These are phyloP conservation scores for Fusarium compactum DNA, from an alignment of 2,329 filamentous ascomycete species.

Conservation along the genomic window DNA sequence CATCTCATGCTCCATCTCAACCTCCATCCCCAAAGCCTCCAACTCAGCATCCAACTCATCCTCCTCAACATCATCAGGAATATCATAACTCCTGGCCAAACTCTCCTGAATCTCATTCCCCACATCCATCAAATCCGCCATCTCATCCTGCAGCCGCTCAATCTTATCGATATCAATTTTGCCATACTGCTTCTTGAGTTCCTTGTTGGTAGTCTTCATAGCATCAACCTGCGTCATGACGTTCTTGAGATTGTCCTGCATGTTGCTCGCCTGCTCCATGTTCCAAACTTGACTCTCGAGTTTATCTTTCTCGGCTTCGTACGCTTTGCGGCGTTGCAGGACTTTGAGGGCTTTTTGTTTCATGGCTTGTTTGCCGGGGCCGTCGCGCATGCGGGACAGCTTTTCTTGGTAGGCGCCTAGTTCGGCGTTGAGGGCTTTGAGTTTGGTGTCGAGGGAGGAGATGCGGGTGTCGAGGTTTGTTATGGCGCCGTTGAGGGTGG, in stretches of 20 bases:
- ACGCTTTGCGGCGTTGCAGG: conserved; percentile 91
- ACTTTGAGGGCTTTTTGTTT: conserved; percentile 96
- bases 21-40: conserved; percentile 92
- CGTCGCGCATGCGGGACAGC: conserved; percentile 92
- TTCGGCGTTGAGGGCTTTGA: conserved; percentile 91
- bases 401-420: conserved; percentile 89
- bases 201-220: conserved; percentile 96
- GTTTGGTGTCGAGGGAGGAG: conserved; percentile 91
- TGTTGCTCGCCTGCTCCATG: conserved; percentile 98
- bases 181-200: conserved; percentile 91
- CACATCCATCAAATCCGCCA: conserved; percentile 97
- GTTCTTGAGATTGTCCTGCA: conserved; percentile 99
- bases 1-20: conserved; percentile 82
- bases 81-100: conserved; percentile 88
- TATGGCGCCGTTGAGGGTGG: conserved; percentile 86
- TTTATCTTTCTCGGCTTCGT: conserved; percentile 94
- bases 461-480: conserved; percentile 86
- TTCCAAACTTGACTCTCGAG: conserved; percentile 96
- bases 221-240: conserved; percentile 98
- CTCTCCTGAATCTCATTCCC: conserved; percentile 99
- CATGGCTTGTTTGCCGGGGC: conserved; percentile 90
- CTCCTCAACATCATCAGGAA: conserved; percentile 98
- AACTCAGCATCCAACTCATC: conserved; percentile 95
- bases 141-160: conserved; percentile 97
- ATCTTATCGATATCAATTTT: conserved; percentile 99